phyloP scores from a whole-genome alignment of 768 basidiomycete genomes.

The Hericium erinaceus region DNA sequence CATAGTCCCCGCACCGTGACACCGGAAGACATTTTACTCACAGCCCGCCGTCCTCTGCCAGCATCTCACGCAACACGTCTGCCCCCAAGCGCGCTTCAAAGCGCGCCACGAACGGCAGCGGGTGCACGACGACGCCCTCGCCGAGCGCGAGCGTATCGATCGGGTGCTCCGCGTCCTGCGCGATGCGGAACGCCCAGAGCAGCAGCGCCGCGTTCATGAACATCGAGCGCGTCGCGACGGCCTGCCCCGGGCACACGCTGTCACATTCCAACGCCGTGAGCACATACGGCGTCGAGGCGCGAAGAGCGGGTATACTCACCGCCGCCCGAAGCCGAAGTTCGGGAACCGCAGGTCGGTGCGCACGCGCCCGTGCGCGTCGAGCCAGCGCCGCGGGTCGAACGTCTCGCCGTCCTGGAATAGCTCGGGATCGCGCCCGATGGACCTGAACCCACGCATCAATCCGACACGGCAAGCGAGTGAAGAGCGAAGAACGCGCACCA shows the following conservation, averaged over 20 bases:
- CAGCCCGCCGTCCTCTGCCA: neutral
- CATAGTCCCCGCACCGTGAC: too few species aligned
- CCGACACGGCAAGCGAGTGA: neutral
- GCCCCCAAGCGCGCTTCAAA: slow-evolving; percentile 23
- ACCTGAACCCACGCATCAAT: slow-evolving; percentile 11
- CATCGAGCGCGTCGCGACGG: slow-evolving; percentile 26
- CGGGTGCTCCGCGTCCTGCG: slow-evolving; percentile 38
- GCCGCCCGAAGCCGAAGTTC: slow-evolving; percentile 28
- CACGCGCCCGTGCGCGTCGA: slow-evolving; percentile 21
- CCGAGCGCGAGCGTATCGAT: slow-evolving; percentile 57
- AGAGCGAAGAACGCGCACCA: slow-evolving; percentile 20
- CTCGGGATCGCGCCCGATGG: slow-evolving; percentile 24
- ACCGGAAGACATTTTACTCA: neutral
- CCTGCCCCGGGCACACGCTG: neutral
- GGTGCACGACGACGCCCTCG: slow-evolving; percentile 56
- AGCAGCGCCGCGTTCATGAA: slow-evolving; percentile 57
- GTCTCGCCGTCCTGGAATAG: slow-evolving; percentile 23
- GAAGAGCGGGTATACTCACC: slow-evolving; percentile 12
- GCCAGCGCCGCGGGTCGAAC: slow-evolving; percentile 25
- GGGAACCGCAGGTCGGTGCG: slow-evolving; percentile 21
- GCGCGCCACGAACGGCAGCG: slow-evolving; percentile 46
- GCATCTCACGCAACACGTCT: neutral
- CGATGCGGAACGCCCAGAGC: slow-evolving; percentile 57
- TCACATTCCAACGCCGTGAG: neutral
- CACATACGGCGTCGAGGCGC: neutral